These are phyloP conservation scores for Rhynchosporium agropyri DNA, from an alignment of 2,329 filamentous ascomycete genomes.

Conservation along the genomic window DNA sequence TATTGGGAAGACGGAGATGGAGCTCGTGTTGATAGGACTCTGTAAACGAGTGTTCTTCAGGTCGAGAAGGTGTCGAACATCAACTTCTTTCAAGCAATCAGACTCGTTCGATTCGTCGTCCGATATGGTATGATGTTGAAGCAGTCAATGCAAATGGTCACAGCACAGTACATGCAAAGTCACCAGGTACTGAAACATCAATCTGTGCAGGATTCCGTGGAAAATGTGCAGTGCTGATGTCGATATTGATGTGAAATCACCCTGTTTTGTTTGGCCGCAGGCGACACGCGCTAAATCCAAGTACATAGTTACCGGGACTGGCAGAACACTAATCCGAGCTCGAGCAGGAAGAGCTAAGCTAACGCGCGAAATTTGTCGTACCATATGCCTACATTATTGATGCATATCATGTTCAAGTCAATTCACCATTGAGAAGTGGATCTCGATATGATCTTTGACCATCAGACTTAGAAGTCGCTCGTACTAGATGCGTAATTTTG, in stretches of 20 bases:
- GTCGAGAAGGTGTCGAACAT: not conserved
- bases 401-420: no score
- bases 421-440: no score
- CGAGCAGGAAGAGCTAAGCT: not conserved
- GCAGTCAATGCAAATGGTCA: no score
- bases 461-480: no score
- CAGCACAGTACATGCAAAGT: no score
- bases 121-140: not conserved
- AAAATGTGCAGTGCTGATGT: not conserved
- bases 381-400: no score
- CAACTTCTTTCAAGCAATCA: not conserved
- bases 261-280: not conserved
- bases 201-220: not conserved
- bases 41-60: not conserved
- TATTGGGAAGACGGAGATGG: not conserved
- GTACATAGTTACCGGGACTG: not conserved
- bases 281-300: not conserved
- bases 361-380: no score
- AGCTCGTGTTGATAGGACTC: not conserved
- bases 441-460: no score
- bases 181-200: not conserved
- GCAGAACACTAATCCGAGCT: not conserved
- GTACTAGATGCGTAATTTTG: no score
- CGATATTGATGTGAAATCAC: not conserved
- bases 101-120: not conserved